Percentiles rank a stretch among this genome's conserved stretches.
Conservation (phyloP, 306 rosid species). For the Dryas drummondii region DNA sequence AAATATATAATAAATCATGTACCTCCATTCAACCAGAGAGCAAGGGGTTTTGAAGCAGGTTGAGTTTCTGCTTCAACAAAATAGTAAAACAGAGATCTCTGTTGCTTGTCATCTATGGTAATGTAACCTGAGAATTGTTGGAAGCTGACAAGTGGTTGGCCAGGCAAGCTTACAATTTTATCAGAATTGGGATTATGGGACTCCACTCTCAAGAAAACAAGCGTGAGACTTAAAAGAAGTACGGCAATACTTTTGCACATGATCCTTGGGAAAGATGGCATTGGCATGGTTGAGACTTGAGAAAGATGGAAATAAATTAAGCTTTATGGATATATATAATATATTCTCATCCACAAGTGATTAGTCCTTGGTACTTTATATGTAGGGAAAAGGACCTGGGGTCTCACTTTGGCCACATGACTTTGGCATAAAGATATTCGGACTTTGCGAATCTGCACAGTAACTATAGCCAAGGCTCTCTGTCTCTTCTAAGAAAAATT, state of each 20-base stretch:
- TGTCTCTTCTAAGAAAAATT: too few relatives aligned
- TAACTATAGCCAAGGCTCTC: too few relatives aligned
- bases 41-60: conserved; percentile 41
- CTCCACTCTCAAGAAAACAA: not conserved
- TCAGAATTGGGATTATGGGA: conserved; percentile 23
- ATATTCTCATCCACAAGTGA: too few relatives aligned
- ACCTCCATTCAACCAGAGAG: conserved; percentile 51
- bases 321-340: too few relatives aligned
- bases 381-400: too few relatives aligned
- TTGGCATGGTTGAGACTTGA: too few relatives aligned
- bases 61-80: conserved; percentile 35
- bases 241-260: too few relatives aligned
- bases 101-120: conserved; percentile 25
- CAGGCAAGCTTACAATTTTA: conserved; percentile 27
- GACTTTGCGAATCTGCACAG: too few relatives aligned
- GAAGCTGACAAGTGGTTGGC: conserved; percentile 36
- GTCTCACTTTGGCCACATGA: too few relatives aligned
- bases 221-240: not conserved
- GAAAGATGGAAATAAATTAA: too few relatives aligned
- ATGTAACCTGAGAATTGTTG: conserved; percentile 43
- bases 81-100: conserved; percentile 43
- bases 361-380: too few relatives aligned
- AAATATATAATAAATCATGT: not conserved
- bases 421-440: too few relatives aligned
- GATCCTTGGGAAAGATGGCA: not conserved